These are phyloP conservation scores for Sporothrix phasma DNA, from an alignment of 2,329 filamentous ascomycete genomes.

Conservation along the genomic window DNA sequence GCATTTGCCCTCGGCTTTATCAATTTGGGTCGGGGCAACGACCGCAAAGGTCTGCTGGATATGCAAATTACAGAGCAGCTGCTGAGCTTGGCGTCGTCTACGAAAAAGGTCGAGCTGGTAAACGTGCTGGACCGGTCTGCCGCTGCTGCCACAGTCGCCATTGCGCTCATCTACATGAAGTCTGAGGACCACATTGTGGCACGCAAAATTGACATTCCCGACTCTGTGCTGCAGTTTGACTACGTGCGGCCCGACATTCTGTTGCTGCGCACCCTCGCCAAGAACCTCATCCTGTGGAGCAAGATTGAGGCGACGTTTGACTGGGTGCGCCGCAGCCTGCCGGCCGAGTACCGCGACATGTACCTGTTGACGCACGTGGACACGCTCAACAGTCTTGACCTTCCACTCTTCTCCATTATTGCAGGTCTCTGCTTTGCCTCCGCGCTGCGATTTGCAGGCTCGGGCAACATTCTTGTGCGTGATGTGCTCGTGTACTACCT, in stretches of 20 bases:
- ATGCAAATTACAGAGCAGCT: slow-evolving; percentile 88
- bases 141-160: slow-evolving; percentile 82
- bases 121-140: slow-evolving; percentile 89
- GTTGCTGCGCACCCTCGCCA: slow-evolving; percentile 77
- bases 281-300: slow-evolving; percentile 89
- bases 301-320: slow-evolving; percentile 60
- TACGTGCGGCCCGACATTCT: slow-evolving; percentile 92
- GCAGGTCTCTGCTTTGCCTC: slow-evolving; percentile 79
- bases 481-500: slow-evolving; percentile 77
- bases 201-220: slow-evolving; percentile 84
- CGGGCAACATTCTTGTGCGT: slow-evolving; percentile 58
- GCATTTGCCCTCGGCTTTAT: slow-evolving; percentile 91
- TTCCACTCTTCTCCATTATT: slow-evolving; percentile 88
- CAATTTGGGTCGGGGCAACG: slow-evolving; percentile 82
- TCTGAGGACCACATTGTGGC: slow-evolving; percentile 81
- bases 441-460: slow-evolving; percentile 64
- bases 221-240: slow-evolving; percentile 84
- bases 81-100: slow-evolving; percentile 73
- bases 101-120: slow-evolving; percentile 83
- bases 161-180: slow-evolving; percentile 94
- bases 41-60: slow-evolving; percentile 81
- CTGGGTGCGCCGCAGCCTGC: slow-evolving; percentile 71
- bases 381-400: slow-evolving; percentile 65
- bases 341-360: slow-evolving; percentile 54
- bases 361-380: slow-evolving; percentile 50